These are phyloP conservation scores for Pythium aphanidermatum DNA, from an alignment of 352 stramenopile genomes.

Conservation along the genomic window DNA sequence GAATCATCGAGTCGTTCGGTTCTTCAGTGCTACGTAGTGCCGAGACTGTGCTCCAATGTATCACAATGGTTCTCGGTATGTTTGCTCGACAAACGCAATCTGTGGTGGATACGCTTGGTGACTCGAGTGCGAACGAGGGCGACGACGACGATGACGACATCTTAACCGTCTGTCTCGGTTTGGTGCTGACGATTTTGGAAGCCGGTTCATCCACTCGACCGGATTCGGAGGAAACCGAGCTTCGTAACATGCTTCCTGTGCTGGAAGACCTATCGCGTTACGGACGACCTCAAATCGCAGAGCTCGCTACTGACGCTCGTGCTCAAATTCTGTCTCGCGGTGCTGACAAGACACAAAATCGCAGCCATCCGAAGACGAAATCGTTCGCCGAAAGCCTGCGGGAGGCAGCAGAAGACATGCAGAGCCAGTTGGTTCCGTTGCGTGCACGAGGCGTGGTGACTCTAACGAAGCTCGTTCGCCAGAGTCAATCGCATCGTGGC, in stretches of 20 bases:
- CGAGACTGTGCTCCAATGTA: slow-evolving; percentile 53
- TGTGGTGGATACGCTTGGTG: slow-evolving; percentile 5
- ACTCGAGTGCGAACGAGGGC: slow-evolving; percentile 14
- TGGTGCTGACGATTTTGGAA: slow-evolving; percentile 78
- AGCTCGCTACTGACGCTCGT: slow-evolving; percentile 59
- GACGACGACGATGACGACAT: slow-evolving; percentile 62
- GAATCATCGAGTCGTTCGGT: slow-evolving; percentile 67
- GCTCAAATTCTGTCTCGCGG: slow-evolving; percentile 57
- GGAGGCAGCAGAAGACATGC: slow-evolving; percentile 49
- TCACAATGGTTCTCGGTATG: slow-evolving; percentile 62
- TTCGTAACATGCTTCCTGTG: slow-evolving; percentile 55
- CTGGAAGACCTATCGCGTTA: slow-evolving; percentile 53
- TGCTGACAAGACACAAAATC: neutral
- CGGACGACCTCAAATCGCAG: slow-evolving; percentile 51
- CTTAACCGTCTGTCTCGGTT: slow-evolving; percentile 66
- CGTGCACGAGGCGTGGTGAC: slow-evolving; percentile 66
- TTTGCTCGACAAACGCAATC: slow-evolving; percentile 24
- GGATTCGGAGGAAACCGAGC: slow-evolving; percentile 45
- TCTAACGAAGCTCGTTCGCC: slow-evolving; percentile 70
- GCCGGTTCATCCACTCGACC: slow-evolving; percentile 41
- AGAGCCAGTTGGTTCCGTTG: slow-evolving; percentile 58
- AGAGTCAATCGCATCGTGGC: slow-evolving; percentile 34
- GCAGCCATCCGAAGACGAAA: slow-evolving; percentile 14
- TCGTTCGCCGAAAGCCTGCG: slow-evolving; percentile 53
- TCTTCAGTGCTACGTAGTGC: slow-evolving; percentile 69